Percentiles rank a stretch among this genome's conserved stretches.
These are phyloP conservation scores for Clausena lansium DNA, from an alignment of 345 rosid species.

Conservation along the genomic window DNA sequence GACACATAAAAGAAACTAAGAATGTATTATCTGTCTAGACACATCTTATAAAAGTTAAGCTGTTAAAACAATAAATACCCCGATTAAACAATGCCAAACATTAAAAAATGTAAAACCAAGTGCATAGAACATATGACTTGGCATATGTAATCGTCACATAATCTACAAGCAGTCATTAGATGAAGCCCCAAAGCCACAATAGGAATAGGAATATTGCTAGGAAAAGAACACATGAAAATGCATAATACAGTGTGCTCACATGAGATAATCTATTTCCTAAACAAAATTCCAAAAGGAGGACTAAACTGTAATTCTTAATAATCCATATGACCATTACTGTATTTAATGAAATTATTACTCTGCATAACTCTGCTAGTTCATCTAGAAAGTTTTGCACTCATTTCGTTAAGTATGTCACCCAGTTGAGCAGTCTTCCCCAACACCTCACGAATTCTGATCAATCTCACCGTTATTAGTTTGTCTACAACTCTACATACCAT, in stretches of 20 bases:
- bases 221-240: neutral
- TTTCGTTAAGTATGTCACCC: neutral
- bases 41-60: neutral
- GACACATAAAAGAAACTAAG: conserved; percentile 12
- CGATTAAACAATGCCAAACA: neutral
- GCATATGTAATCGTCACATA: neutral
- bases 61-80: neutral
- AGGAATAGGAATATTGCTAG: neutral
- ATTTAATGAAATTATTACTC: neutral
- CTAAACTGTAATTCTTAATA: neutral
- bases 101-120: neutral
- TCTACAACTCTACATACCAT: neutral
- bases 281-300: neutral
- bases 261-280: neutral
- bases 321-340: neutral
- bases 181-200: neutral
- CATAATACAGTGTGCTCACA: neutral
- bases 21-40: neutral
- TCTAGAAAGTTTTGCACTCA: neutral
- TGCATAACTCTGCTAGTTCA: neutral
- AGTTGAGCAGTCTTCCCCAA: neutral
- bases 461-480: neutral
- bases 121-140: neutral
- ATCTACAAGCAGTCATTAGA: neutral
- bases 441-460: neutral